Evolutionary conservation across 2,329 filamentous ascomycete genomes (phyloP).

Genomic region (Simplicillium aogashimaense): DNA sequence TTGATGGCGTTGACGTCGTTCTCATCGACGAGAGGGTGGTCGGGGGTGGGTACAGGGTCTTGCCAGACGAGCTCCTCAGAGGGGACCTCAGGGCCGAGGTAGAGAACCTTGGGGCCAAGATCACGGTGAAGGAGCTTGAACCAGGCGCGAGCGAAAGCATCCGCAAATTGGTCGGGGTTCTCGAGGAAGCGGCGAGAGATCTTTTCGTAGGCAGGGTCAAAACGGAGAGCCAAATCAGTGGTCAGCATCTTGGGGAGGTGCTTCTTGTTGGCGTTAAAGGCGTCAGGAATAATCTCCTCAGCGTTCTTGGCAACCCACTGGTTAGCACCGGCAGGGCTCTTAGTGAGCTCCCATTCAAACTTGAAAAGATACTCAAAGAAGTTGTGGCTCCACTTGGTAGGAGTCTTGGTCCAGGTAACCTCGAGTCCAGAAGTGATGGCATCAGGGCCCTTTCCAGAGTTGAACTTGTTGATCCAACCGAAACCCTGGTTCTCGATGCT

Average conservation of each 20-base stretch:
- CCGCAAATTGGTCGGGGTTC: slow-evolving; percentile 57
- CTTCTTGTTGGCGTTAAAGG: slow-evolving; percentile 61
- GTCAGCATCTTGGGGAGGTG: slow-evolving; percentile 69
- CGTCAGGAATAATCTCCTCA: slow-evolving; percentile 58
- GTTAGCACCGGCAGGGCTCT: slow-evolving; percentile 66
- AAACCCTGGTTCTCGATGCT: slow-evolving; percentile 57
- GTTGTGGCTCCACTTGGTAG: slow-evolving; percentile 65
- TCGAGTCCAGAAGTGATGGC: slow-evolving; percentile 70
- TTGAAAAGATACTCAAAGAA: slow-evolving; percentile 71
- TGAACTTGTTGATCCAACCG: slow-evolving; percentile 59
- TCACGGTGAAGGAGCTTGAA: slow-evolving; percentile 80
- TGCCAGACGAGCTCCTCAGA: slow-evolving; percentile 64
- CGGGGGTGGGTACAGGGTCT: slow-evolving; percentile 54
- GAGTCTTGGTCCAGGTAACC: slow-evolving; percentile 70
- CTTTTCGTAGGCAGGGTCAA: slow-evolving; percentile 66
- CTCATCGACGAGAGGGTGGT: slow-evolving; percentile 50
- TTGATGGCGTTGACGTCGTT: slow-evolving; percentile 57
- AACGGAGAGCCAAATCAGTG: slow-evolving; percentile 61
- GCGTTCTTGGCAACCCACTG: slow-evolving; percentile 69
- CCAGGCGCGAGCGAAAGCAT: slow-evolving; percentile 66
- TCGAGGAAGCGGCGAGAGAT: slow-evolving; percentile 61
- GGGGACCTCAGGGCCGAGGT: slow-evolving; percentile 66
- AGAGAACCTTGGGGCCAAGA: slow-evolving; percentile 61
- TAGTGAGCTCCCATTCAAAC: slow-evolving; percentile 67
- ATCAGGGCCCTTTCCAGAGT: slow-evolving; percentile 58